Percentiles rank a stretch among this genome's conserved stretches.
phyloP scores from a whole-genome alignment of 371 early-diverging fungal species.

The Rhizopus stolonifer region DNA sequence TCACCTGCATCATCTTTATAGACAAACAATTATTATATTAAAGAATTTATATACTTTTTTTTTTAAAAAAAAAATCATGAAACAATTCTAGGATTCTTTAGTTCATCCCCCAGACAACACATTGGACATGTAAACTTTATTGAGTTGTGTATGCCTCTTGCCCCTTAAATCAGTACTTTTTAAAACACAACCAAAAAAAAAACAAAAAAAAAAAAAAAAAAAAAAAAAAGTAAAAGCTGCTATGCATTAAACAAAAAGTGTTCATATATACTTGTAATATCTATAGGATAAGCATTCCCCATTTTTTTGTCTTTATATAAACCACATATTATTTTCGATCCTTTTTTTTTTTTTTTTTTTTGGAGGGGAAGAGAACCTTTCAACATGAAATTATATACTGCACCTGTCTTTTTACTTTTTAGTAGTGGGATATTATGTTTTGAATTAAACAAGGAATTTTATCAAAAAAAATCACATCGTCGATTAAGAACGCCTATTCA shows the following conservation, averaged over 20 bases:
- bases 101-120: too few species aligned
- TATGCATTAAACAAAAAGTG: neutral
- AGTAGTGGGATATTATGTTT: constrained; percentile 1
- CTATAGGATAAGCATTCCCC: too few species aligned
- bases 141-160: too few species aligned
- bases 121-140: too few species aligned
- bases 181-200: neutral
- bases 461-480: neutral
- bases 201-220: neutral
- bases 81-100: too few species aligned
- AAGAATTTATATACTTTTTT: too few species aligned
- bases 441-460: constrained; percentile 5
- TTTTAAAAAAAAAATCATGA: too few species aligned
- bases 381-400: neutral
- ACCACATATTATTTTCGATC: too few species aligned
- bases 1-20: constrained; percentile 12
- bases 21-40: neutral
- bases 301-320: neutral
- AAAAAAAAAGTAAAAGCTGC: neutral
- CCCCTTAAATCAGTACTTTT: neutral
- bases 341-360: neutral
- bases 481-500: neutral
- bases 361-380: too few species aligned
- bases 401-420: neutral
- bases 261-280: too few species aligned